These are phyloP conservation scores for Entomortierella beljakovae DNA, from an alignment of 192 early-diverging fungal species.

Conservation along the genomic window DNA sequence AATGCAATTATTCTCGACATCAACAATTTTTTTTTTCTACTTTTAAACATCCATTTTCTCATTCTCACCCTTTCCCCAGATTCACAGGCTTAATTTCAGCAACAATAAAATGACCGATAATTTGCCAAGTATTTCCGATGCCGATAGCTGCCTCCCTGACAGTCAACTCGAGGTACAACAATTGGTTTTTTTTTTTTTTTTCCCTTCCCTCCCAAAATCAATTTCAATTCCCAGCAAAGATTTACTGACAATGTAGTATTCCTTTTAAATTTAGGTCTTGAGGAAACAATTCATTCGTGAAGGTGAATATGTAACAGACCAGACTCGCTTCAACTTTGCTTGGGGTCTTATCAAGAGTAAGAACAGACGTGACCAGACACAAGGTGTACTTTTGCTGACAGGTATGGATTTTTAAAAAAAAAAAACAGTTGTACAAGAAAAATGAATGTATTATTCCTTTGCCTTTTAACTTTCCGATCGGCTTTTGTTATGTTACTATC, in stretches of 20 bases:
- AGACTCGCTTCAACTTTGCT: conserved; percentile 98
- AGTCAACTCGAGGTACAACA: conserved; percentile 47
- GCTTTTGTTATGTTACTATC: too few species aligned
- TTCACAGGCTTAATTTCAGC: background rate
- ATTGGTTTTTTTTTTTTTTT: background rate
- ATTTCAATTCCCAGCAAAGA: background rate
- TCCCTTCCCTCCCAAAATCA: background rate
- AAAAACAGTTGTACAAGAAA: background rate
- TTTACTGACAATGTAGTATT: background rate
- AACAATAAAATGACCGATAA: conserved; percentile 41
- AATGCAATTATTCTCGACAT: background rate
- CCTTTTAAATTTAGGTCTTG: conserved; percentile 63
- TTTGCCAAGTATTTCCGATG: conserved; percentile 46
- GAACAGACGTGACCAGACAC: conserved; percentile 73
- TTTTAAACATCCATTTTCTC: background rate
- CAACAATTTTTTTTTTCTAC: conserved; percentile 9
- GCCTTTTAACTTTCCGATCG: background rate
- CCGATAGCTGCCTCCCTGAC: conserved; percentile 50
- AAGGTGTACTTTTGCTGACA: conserved; percentile 81
- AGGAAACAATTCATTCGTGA: conserved; percentile 79
- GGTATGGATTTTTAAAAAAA: conserved; percentile 53
- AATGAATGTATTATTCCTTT: too few species aligned
- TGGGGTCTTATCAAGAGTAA: conserved; percentile 89
- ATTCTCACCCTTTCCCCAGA: background rate
- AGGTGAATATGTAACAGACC: conserved; percentile 72